These are phyloP conservation scores for Cornus florida DNA, from an alignment of 148 eudicot genomes.

Conservation along the genomic window DNA sequence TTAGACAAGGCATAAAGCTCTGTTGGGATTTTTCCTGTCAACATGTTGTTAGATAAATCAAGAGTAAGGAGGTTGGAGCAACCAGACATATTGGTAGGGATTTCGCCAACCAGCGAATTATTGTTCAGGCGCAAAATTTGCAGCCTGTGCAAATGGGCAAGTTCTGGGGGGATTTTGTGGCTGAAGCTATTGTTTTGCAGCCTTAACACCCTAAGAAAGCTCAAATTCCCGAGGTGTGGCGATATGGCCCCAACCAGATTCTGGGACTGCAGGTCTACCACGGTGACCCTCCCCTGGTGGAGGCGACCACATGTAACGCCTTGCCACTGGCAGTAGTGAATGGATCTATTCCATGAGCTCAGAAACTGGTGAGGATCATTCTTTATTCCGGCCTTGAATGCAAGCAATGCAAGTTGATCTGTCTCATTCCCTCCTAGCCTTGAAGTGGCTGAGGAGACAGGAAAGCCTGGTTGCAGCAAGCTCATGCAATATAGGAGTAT, in stretches of 20 bases:
- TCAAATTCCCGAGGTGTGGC: slow-evolving; percentile 20
- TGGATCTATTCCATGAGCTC: slow-evolving; percentile 14
- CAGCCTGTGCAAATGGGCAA: slow-evolving; percentile 13
- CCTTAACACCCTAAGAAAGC: slow-evolving; percentile 17
- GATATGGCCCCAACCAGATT: slow-evolving; percentile 18
- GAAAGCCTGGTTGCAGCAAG: not conserved
- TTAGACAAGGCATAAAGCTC: slow-evolving; percentile 15
- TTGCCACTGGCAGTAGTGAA: slow-evolving; percentile 15
- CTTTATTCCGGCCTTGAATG: slow-evolving; percentile 9
- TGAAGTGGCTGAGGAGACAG: not conserved
- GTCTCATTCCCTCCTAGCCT: slow-evolving; percentile 16
- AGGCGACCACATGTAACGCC: slow-evolving; percentile 19
- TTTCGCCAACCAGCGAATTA: slow-evolving; percentile 13
- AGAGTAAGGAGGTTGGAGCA: not conserved
- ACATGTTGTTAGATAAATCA: not conserved
- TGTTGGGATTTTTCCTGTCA: slow-evolving; percentile 12
- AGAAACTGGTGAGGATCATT: slow-evolving; percentile 16
- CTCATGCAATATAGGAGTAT: not conserved
- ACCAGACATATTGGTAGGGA: slow-evolving; percentile 12
- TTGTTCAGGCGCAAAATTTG: not conserved
- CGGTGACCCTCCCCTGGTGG: slow-evolving; percentile 14
- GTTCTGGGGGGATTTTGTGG: slow-evolving; percentile 15
- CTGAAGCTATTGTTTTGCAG: slow-evolving; percentile 19
- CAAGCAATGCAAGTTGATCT: slow-evolving; percentile 16
- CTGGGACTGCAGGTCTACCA: slow-evolving; percentile 1